These are phyloP conservation scores for Cordyceps tenuipes DNA, from an alignment of 2,329 filamentous ascomycete species.

Conservation along the genomic window DNA sequence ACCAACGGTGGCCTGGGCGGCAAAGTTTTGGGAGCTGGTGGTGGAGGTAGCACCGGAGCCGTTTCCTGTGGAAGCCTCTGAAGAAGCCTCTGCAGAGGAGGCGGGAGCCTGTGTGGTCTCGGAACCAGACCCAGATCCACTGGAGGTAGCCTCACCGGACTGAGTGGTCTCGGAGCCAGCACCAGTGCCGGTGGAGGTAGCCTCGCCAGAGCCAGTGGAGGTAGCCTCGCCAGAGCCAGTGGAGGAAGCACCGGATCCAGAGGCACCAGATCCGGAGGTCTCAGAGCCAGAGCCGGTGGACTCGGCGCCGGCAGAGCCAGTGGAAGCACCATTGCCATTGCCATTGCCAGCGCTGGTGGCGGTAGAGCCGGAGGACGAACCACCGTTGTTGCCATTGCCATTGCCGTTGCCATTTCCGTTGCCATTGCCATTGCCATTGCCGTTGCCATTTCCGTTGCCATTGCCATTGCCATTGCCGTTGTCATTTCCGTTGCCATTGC, in stretches of 20 bases:
- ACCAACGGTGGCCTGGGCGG: constrained; percentile 33
- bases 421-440: constrained; percentile 9
- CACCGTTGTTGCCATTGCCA: constrained; percentile 2
- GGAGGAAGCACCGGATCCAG: constrained; percentile 4
- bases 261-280: neutral
- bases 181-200: constrained; percentile 12
- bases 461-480: constrained; percentile 1
- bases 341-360: constrained; percentile 10
- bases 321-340: constrained; percentile 6
- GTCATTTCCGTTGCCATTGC: constrained; percentile 9
- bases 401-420: too few species aligned
- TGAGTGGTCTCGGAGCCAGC: constrained; percentile 13
- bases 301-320: constrained; percentile 4
- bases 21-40: constrained; percentile 11
- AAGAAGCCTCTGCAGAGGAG: constrained; percentile 12
- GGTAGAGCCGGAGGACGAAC: constrained; percentile 8
- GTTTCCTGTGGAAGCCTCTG: constrained; percentile 7
- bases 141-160: constrained; percentile 15
- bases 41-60: constrained; percentile 17
- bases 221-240: constrained; percentile 17
- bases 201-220: constrained; percentile 15
- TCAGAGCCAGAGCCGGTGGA: constrained; percentile 4
- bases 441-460: constrained; percentile 7
- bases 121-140: constrained; percentile 13
- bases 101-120: constrained; percentile 10